phyloP scores from a whole-genome alignment of 2,329 filamentous ascomycete species.

The Calonectria pauciramosa region DNA sequence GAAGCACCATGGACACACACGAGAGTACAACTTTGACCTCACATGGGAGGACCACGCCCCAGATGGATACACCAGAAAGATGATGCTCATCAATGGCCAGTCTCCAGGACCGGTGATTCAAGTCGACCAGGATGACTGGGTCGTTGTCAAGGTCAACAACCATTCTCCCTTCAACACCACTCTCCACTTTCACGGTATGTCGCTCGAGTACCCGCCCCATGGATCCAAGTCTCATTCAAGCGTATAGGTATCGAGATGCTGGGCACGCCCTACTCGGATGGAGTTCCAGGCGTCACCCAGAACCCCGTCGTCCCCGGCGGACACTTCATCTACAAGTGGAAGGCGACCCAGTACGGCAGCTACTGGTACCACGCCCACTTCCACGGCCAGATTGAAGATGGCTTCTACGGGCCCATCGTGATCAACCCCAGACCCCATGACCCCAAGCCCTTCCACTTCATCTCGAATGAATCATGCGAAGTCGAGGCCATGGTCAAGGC shows the following conservation, averaged over 20 bases:
- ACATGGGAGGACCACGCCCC: slow-evolving; percentile 57
- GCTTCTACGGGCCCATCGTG: slow-evolving; percentile 69
- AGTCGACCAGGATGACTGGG: slow-evolving; percentile 64
- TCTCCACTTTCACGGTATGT: slow-evolving; percentile 64
- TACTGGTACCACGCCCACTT: slow-evolving; percentile 75
- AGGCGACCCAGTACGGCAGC: slow-evolving; percentile 68
- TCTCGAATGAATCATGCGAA: slow-evolving; percentile 52
- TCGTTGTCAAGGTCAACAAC: slow-evolving; percentile 62
- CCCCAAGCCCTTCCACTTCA: slow-evolving; percentile 63
- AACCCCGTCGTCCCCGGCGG: slow-evolving; percentile 62
- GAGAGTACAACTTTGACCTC: slow-evolving; percentile 46
- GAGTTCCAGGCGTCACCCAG: slow-evolving; percentile 70
- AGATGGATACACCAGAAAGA: slow-evolving; percentile 59
- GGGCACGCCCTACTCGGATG: slow-evolving; percentile 71
- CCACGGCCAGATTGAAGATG: slow-evolving; percentile 70
- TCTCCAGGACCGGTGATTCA: slow-evolving; percentile 73
- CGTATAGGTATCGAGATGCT: slow-evolving; percentile 62
- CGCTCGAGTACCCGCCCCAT: rapidly evolving
- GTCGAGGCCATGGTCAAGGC: slow-evolving; percentile 63
- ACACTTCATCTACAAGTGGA: slow-evolving; percentile 67
- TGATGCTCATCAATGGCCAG: slow-evolving; percentile 70
- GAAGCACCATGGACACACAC: slow-evolving; percentile 17
- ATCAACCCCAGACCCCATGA: slow-evolving; percentile 55
- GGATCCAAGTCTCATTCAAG: not conserved
- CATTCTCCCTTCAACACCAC: slow-evolving; percentile 61